phyloP scores from a whole-genome alignment of 306 rosid species.

The Glycine tomentella region DNA sequence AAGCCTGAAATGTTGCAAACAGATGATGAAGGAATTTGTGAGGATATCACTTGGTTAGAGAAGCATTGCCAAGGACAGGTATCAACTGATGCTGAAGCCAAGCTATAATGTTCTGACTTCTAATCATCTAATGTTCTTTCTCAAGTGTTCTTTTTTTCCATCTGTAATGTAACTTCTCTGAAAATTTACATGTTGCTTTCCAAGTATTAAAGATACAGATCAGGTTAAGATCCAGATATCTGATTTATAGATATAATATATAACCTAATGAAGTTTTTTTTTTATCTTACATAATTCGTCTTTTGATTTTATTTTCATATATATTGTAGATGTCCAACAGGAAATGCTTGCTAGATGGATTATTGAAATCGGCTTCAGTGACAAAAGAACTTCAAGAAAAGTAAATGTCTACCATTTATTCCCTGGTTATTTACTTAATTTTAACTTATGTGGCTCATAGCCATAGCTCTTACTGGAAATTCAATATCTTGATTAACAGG shows the following conservation, averaged over 20 bases:
- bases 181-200: constrained; percentile 27
- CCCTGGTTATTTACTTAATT: constrained; percentile 43
- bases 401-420: constrained; percentile 57
- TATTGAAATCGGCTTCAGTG: constrained; percentile 62
- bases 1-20: constrained; percentile 68
- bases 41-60: constrained; percentile 68
- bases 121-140: constrained; percentile 29
- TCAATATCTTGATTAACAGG: constrained; percentile 57
- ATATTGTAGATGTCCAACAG: constrained; percentile 60
- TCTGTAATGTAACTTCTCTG: constrained; percentile 13
- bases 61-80: constrained; percentile 76
- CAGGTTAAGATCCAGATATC: background rate
- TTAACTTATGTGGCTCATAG: constrained; percentile 40
- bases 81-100: constrained; percentile 42
- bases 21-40: constrained; percentile 66
- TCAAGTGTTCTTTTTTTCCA: background rate
- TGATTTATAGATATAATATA: constrained; percentile 25
- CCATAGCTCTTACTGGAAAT: constrained; percentile 30
- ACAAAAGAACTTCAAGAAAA: constrained; percentile 70
- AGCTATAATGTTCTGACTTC: constrained; percentile 29
- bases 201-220: constrained; percentile 21
- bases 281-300: constrained; percentile 32
- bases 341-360: constrained; percentile 65
- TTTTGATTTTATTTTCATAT: constrained; percentile 40
- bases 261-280: constrained; percentile 32